Evolutionary conservation across 345 rosid genomes (phyloP).

Genomic region (Eucalyptus cloeziana): DNA sequence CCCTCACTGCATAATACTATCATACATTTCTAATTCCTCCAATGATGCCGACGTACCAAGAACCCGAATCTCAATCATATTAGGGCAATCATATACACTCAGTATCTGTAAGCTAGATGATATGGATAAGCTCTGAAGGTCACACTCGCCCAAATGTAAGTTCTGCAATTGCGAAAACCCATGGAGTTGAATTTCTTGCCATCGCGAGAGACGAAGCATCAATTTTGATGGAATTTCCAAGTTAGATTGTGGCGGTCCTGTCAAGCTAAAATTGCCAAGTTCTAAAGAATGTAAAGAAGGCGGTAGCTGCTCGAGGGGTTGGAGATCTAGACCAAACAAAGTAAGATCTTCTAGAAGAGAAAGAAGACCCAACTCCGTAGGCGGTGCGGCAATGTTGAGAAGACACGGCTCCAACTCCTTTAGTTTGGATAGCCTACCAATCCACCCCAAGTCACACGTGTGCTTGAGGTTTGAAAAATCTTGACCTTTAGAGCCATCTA

Average conservation of each 20-base stretch:
- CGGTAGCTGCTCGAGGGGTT: too few relatives aligned
- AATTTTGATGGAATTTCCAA: fast-evolving
- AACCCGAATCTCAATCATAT: too few relatives aligned
- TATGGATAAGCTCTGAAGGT: not conserved
- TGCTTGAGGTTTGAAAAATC: not conserved
- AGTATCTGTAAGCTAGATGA: fast-evolving
- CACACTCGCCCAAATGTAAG: fast-evolving
- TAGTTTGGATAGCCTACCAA: too few relatives aligned
- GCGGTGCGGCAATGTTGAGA: fast-evolving
- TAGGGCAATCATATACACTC: fast-evolving
- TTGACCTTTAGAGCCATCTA: fast-evolving
- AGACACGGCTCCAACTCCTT: not conserved
- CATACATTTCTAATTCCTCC: too few relatives aligned
- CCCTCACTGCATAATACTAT: too few relatives aligned
- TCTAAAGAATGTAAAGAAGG: too few relatives aligned
- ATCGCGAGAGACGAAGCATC: fast-evolving
- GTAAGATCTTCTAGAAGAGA: too few relatives aligned
- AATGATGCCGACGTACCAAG: too few relatives aligned
- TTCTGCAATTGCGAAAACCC: fast-evolving
- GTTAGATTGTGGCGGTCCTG: fast-evolving
- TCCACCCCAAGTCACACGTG: not conserved
- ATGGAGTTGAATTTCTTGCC: not conserved
- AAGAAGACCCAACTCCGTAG: not conserved
- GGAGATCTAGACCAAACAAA: too few relatives aligned
- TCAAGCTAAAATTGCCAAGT: fast-evolving